Conservation (phyloP, 148 eudicot species). For the Silene uniflora region DNA sequence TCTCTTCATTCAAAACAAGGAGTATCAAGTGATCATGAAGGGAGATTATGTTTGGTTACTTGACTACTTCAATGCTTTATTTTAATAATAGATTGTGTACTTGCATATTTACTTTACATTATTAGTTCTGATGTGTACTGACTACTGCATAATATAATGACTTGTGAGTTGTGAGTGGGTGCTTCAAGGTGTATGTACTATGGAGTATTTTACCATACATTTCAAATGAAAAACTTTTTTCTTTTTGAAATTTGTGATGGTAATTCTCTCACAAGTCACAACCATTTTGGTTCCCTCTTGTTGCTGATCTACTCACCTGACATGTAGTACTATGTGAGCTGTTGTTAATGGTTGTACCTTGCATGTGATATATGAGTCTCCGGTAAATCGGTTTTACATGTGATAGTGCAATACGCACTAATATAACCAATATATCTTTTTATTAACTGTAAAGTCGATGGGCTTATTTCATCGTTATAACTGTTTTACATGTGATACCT, state of each 20-base stretch:
- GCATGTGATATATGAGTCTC: too few relatives aligned
- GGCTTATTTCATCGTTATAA: too few relatives aligned
- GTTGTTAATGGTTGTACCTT: too few relatives aligned
- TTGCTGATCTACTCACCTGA: background rate
- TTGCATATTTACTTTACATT: background rate
- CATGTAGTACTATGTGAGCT: background rate
- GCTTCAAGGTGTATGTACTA: slow-evolving; percentile 23
- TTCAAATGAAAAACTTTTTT: background rate
- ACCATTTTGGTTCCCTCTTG: too few relatives aligned
- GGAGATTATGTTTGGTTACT: background rate
- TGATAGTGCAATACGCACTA: too few relatives aligned
- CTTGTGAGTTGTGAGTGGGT: slow-evolving; percentile 14
- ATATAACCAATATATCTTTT: too few relatives aligned
- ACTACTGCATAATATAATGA: background rate
- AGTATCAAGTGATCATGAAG: background rate
- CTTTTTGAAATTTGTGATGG: background rate
- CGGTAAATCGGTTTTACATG: too few relatives aligned
- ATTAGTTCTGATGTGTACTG: slow-evolving; percentile 6
- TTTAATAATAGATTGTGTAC: slow-evolving; percentile 7
- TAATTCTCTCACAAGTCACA: too few relatives aligned
- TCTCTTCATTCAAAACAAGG: background rate
- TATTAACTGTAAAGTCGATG: too few relatives aligned
- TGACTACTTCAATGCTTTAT: background rate
- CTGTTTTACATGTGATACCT: too few relatives aligned
- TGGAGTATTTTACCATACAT: background rate